Evolutionary conservation across 441 rosid genomes (phyloP), one percentile per base, ranked within the genome.

Genomic region (Pelargonium fulgidum): DNA sequence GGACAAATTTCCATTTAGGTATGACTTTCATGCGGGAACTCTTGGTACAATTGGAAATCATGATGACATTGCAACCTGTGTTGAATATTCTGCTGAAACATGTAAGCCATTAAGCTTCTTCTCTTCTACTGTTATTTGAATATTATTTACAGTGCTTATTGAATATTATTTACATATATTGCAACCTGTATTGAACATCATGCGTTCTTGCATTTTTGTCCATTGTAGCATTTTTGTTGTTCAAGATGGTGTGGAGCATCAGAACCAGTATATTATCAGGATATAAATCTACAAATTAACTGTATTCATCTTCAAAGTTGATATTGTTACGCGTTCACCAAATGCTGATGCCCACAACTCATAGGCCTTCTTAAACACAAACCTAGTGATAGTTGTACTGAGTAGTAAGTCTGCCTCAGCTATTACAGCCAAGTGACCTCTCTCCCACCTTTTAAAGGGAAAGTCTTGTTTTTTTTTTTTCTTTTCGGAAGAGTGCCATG

Each of bases 11-110:
- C 63, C 68, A 80, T 58, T 64, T 65, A 90, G 98, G 85, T 87
- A 77, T 59, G 87, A 90, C 76, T 81, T 92, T 79, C 71, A 83
- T 68, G 78, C 77, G 0, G 90, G 87, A 79, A 72, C 71, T 64
- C 70, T 17, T 64, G 79, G 76, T 22, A 65, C 64, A 3, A 54
- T 86, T 67, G 98, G 98, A 67, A 80, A 72, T 50, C 98, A 90
- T 81, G 80, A 73, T 44, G 92, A 86, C 72, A 70, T 87, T 65
- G 93, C 91, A 54, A 86, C 87, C 14, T 85, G 87, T 29, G 74
- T 90, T 68, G 84, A 70, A 45, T 85, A 77, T 77, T 89, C 89
- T 45, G 74, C 62, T 65, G 83, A 84, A 78, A 82, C 89, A 24
- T 64, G 98, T 87, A 76, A 80, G 88, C 66, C 72, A 65, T 64